Percentiles rank a stretch among this genome's conserved stretches.
phyloP scores from a whole-genome alignment of 768 basidiomycete species.

The Podaxis rugospora region DNA sequence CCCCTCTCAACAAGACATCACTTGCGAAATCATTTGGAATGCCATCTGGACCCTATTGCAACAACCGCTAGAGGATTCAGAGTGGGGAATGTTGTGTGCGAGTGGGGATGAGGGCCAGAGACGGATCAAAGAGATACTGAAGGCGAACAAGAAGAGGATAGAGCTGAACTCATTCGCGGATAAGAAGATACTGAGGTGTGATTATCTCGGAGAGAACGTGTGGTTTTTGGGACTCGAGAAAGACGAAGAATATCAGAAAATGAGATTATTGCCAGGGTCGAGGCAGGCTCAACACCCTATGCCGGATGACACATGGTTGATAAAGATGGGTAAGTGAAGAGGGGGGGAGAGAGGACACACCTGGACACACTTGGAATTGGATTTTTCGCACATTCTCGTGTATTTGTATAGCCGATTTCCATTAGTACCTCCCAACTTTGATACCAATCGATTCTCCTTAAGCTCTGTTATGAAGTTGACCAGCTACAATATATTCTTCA shows the following conservation, averaged over 20 bases:
- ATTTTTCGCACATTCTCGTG: no score
- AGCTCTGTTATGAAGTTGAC: no score
- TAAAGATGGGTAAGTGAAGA: conserved; percentile 27
- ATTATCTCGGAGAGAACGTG: conserved; percentile 56
- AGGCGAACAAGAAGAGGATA: conserved; percentile 44
- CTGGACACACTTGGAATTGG: no score
- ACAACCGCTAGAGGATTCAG: conserved; percentile 54
- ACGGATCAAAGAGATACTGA: conserved; percentile 39
- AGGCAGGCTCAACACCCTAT: conserved; percentile 15
- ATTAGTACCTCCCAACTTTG: no score
- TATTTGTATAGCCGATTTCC: no score
- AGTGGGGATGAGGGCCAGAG: conserved; percentile 29
- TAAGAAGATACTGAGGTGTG: conserved; percentile 47
- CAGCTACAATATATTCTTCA: no score
- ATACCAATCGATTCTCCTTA: no score
- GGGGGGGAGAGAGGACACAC: neutral
- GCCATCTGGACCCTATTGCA: conserved; percentile 47
- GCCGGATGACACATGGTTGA: conserved; percentile 54
- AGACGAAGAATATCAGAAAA: conserved; percentile 52
- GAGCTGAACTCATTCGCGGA: conserved; percentile 33
- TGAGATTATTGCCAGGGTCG: conserved; percentile 42
- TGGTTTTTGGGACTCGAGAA: conserved; percentile 60
- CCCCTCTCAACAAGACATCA: conserved; percentile 30
- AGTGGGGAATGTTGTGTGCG: conserved; percentile 44
- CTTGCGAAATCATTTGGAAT: conserved; percentile 54